Evolutionary conservation across 129 eudicot genomes (phyloP).

Genomic region (Lonicera japonica): DNA sequence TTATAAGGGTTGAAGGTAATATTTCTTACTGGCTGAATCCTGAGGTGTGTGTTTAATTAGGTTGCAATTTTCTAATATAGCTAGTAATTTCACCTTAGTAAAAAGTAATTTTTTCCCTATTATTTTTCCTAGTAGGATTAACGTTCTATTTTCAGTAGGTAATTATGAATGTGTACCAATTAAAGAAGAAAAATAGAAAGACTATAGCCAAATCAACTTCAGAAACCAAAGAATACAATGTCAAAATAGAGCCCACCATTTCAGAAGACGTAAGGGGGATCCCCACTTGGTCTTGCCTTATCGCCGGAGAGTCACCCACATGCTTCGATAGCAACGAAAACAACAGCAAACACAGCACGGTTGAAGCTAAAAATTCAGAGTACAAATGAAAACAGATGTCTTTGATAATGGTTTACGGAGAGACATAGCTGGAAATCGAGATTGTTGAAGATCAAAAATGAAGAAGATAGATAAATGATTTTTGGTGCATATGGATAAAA

Average conservation of each 20-base stretch:
- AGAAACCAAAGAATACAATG: conserved; percentile 14
- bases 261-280: background rate
- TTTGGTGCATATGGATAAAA: too few relatives aligned
- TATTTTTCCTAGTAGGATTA: too few relatives aligned
- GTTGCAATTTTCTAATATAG: too few relatives aligned
- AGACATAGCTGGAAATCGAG: conserved; percentile 72
- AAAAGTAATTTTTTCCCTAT: too few relatives aligned
- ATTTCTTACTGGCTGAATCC: too few relatives aligned
- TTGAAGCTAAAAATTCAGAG: conserved; percentile 8
- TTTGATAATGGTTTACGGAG: conserved; percentile 69
- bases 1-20: too few relatives aligned
- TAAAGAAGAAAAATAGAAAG: conserved; percentile 33
- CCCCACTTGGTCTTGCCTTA: conserved; percentile 36
- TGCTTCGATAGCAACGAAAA: conserved; percentile 31
- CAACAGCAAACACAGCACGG: background rate
- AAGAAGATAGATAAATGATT: too few relatives aligned
- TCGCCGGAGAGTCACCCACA: conserved; percentile 35
- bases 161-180: conserved; percentile 35
- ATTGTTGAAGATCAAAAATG: conserved; percentile 60
- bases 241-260: background rate
- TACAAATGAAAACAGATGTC: conserved; percentile 16
- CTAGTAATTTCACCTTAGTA: too few relatives aligned
- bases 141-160: too few relatives aligned
- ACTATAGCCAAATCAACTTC: conserved; percentile 9
- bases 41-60: too few relatives aligned